phyloP scores from a whole-genome alignment of 768 basidiomycete genomes.

The Mrakia gelida region DNA sequence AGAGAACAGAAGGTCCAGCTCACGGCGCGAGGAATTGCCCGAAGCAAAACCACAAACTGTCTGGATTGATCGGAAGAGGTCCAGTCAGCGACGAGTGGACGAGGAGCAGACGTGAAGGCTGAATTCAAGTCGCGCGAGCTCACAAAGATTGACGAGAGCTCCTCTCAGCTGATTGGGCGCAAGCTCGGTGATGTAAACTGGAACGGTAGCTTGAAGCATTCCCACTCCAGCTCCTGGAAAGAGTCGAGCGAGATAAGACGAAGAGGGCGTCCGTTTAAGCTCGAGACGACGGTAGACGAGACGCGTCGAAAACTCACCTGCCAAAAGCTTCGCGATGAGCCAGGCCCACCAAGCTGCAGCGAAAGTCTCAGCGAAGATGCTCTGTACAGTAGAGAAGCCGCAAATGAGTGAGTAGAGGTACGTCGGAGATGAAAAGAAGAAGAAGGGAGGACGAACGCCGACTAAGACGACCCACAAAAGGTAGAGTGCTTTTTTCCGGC shows the following conservation, averaged over 20 bases:
- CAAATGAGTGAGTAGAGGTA: not conserved
- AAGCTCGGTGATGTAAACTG: constrained; percentile 37
- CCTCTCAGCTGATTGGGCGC: constrained; percentile 37
- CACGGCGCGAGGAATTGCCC: not conserved
- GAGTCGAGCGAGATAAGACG: not conserved
- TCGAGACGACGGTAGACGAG: not conserved
- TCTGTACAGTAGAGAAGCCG: not conserved
- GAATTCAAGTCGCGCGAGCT: not conserved
- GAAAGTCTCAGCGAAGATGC: constrained; percentile 34
- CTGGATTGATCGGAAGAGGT: constrained; percentile 7
- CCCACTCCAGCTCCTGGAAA: constrained; percentile 36
- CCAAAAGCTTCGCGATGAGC: constrained; percentile 33
- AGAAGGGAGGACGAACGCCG: not conserved
- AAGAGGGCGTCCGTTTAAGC: not conserved
- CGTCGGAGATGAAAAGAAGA: not conserved
- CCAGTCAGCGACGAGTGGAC: not conserved
- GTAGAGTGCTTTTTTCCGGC: constrained; percentile 34
- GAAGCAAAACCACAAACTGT: constrained; percentile 12
- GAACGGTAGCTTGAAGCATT: constrained; percentile 35
- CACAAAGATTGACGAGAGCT: constrained; percentile 32
- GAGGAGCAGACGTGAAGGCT: not conserved
- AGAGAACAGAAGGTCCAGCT: not conserved
- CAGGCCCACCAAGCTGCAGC: constrained; percentile 35
- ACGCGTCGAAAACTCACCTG: not conserved
- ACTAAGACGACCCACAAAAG: constrained; percentile 32